Percentiles rank a stretch among this genome's conserved stretches.
phyloP scores from a whole-genome alignment of 2,329 filamentous ascomycete genomes.

The Sporothrix dimorphospora region DNA sequence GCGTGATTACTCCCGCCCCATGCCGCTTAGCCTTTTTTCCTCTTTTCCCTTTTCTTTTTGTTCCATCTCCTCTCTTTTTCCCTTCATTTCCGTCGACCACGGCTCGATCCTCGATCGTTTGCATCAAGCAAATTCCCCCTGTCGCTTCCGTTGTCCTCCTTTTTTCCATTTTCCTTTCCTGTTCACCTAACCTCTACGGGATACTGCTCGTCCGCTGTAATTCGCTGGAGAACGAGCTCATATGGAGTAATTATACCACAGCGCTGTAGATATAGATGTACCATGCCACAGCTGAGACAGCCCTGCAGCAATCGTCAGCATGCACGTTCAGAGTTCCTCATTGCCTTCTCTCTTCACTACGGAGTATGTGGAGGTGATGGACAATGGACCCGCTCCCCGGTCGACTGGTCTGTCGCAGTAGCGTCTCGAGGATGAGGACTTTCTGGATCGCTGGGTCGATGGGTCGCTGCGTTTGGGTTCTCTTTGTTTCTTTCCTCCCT shows the following conservation, averaged over 20 bases:
- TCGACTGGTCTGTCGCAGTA: not conserved
- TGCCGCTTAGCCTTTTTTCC: not conserved
- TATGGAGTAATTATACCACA: too few relatives aligned
- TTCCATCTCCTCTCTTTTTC: too few relatives aligned
- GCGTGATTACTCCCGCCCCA: not conserved
- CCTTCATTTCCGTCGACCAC: not conserved
- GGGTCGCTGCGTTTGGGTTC: not conserved
- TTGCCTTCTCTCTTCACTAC: not conserved
- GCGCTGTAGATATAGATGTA: not conserved
- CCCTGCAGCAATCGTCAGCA: not conserved
- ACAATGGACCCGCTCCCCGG: not conserved
- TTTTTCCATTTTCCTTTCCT: not conserved
- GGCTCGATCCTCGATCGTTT: not conserved
- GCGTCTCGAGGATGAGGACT: not conserved
- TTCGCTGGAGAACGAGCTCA: not conserved
- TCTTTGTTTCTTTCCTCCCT: not conserved
- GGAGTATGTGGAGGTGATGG: too few relatives aligned
- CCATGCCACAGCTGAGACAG: not conserved
- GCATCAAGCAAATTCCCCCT: not conserved
- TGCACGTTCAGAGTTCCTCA: not conserved
- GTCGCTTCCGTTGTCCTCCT: not conserved
- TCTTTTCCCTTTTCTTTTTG: not conserved
- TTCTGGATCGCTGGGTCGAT: not conserved
- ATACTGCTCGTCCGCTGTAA: not conserved
- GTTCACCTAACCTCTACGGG: not conserved